Percentiles rank a stretch among this genome's conserved stretches.
phyloP scores from a whole-genome alignment of 164 flowering plant genomes.

The Stephania yunnanensis region DNA sequence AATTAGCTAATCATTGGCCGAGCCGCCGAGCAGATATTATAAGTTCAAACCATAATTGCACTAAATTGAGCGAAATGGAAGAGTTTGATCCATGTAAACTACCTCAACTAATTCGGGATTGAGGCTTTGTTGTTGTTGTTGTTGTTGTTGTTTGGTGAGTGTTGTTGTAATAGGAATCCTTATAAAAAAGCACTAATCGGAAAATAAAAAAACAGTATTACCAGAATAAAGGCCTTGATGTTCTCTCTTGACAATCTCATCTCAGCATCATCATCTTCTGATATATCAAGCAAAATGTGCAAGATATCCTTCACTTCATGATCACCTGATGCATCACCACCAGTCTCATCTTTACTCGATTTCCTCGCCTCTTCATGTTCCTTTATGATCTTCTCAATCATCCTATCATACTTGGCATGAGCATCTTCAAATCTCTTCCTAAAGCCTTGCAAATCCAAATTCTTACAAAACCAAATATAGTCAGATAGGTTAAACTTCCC shows the following conservation, averaged over 20 bases:
- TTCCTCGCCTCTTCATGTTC: constrained; percentile 27
- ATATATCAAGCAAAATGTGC: constrained; percentile 39
- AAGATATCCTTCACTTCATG: constrained; percentile 38
- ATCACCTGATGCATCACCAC: not conserved
- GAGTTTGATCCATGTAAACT: no score
- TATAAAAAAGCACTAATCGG: no score
- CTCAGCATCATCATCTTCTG: constrained; percentile 36
- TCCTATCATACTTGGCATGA: constrained; percentile 29
- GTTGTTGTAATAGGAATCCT: no score
- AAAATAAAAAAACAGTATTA: constrained; percentile 9
- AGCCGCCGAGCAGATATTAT: no score
- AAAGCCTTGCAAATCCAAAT: constrained; percentile 42
- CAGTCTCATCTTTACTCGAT: constrained; percentile 6
- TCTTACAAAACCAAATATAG: constrained; percentile 33
- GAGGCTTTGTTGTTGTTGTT: no score
- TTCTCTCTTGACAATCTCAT: constrained; percentile 38
- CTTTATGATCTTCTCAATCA: constrained; percentile 41
- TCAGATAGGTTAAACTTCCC: constrained; percentile 50
- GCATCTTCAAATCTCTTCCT: constrained; percentile 30
- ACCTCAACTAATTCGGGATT: no score
- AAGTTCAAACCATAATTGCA: no score
- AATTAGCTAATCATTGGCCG: no score
- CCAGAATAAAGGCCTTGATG: constrained; percentile 55
- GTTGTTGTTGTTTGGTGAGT: no score
- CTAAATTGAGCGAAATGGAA: no score